phyloP scores from a whole-genome alignment of 2,329 filamentous ascomycete species.

The Penicillium glabrum region DNA sequence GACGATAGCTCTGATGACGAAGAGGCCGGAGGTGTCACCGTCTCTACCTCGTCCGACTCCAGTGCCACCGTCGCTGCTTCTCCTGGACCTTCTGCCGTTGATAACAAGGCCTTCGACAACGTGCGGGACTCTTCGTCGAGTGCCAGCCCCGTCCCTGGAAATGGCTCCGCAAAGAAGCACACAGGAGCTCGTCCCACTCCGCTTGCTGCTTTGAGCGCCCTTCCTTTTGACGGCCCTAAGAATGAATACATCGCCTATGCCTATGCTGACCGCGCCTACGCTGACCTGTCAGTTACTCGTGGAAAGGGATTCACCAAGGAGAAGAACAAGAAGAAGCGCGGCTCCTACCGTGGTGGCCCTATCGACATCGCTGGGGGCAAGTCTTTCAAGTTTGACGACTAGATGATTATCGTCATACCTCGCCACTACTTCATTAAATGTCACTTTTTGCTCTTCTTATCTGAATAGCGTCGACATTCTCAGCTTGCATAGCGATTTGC shows the following conservation, averaged over 20 bases:
- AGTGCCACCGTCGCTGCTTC: constrained; percentile 34
- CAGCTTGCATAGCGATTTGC: neutral
- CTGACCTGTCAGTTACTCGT: constrained; percentile 84
- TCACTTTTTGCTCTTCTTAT: neutral
- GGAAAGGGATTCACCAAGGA: constrained; percentile 99
- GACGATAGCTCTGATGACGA: constrained; percentile 25
- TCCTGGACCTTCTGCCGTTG: constrained; percentile 17
- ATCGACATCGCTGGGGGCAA: constrained; percentile 83
- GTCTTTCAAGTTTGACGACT: constrained; percentile 94
- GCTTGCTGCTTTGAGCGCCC: constrained; percentile 73
- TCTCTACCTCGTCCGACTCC: constrained; percentile 27
- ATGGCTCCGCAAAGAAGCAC: constrained; percentile 40
- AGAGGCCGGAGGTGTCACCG: constrained; percentile 19
- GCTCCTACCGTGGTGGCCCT: constrained; percentile 82
- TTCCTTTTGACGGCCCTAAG: constrained; percentile 67
- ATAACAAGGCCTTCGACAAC: constrained; percentile 22
- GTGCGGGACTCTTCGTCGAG: constrained; percentile 49
- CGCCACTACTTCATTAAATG: neutral
- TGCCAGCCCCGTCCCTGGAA: constrained; percentile 46
- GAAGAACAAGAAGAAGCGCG: constrained; percentile 98
- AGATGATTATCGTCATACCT: constrained; percentile 28
- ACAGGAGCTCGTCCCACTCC: constrained; percentile 62
- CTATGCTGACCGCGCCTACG: constrained; percentile 85
- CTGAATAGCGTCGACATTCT: neutral
- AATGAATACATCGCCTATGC: constrained; percentile 82